Conservation (phyloP, 2,329 filamentous ascomycete species). For the Penicillium rolfsii region DNA sequence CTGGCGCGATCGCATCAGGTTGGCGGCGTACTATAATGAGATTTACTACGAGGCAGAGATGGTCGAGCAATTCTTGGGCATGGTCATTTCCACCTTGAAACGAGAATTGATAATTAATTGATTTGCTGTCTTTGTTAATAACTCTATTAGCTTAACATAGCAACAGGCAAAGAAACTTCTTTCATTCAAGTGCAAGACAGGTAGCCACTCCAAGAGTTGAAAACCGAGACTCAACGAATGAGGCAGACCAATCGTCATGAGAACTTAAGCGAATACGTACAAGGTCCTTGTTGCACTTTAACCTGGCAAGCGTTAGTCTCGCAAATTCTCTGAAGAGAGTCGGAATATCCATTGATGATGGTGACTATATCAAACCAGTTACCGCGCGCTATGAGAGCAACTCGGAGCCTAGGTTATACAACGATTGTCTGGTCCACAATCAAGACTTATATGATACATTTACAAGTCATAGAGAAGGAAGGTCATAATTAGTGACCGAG, state of each 20-base stretch:
- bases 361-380: not conserved
- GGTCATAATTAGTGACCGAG: not conserved
- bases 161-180: not conserved
- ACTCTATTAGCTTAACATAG: not conserved
- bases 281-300: not conserved
- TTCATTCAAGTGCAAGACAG: not conserved
- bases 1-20: not conserved
- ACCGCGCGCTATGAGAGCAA: not conserved
- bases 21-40: not conserved
- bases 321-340: not conserved
- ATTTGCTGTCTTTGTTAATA: not conserved
- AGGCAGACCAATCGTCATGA: not conserved
- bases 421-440: not conserved
- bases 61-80: not conserved
- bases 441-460: not conserved
- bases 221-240: not conserved
- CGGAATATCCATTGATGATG: not conserved
- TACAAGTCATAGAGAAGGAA: not conserved
- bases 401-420: not conserved
- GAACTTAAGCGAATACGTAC: not conserved
- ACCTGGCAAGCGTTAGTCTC: not conserved
- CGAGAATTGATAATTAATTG: not conserved
- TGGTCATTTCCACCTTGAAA: not conserved
- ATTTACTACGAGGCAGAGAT: not conserved
- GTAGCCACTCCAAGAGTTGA: not conserved